Evolutionary conservation across 164 flowering plant genomes (phyloP), one percentile per base, ranked within the genome.

Genomic region (Nelumbo lutea): DNA sequence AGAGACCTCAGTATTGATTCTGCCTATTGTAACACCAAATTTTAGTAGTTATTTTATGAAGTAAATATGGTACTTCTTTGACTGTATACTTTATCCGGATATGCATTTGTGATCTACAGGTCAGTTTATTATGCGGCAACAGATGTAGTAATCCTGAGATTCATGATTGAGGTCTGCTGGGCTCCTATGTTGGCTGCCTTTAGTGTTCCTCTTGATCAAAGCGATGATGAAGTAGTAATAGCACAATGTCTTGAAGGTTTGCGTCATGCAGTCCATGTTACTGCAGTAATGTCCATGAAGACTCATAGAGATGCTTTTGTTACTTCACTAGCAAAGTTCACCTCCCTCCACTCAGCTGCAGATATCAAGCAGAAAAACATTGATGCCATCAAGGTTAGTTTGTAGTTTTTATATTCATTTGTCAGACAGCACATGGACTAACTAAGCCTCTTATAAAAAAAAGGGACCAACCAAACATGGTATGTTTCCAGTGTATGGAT

Each of bases 151-250:
- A 91, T 91, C 70, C 89, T 96, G 66, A 83, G 89, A 79, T 93
- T 96, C 86, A 96, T 96, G 99, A 77, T 91, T 64, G 99, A 96
- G 83, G 98, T 84, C 48, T 93, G 99, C 77, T 96, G 99, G 99
- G 99, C 99, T 80, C 99, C 99, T 9, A 96, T 93, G 97, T 72
- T 96, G 86, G 99, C 97, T 81, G 99, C 99, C 65, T 96, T 96
- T 80, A 96, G 98, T 81, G 98, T 96, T 75, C 98, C 98, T 55
- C 94, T 96, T 75, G 99, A 96, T 67, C 99, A 91, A 81, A 93
- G 94, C 85, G 96, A 90, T 63, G 98, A 96, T 76, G 98, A 90
- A 74, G 81, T 84, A 58, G 77, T 96, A 15, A 82, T 90, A 67
- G 67, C 86, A 7, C 84, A 83, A 44, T 96, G 99, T 78, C 89